These are phyloP conservation scores for Onygenales sp. DNA, from an alignment of 2,329 filamentous ascomycete species.

Conservation along the genomic window DNA sequence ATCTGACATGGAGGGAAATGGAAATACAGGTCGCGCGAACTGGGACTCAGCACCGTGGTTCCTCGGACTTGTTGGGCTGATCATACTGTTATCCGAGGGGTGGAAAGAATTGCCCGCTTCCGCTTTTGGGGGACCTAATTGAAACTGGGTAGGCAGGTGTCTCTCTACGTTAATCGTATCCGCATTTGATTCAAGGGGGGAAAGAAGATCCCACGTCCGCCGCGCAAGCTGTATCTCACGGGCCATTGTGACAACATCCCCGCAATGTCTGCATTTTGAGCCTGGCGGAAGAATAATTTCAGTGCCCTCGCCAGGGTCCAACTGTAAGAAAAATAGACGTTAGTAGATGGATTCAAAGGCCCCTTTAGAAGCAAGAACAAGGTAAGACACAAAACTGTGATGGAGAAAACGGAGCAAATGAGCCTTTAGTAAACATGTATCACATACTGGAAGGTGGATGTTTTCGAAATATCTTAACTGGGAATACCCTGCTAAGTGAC, in stretches of 20 bases:
- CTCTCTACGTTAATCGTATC: conserved; percentile 31
- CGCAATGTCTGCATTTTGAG: conserved; percentile 26
- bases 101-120: conserved; percentile 5
- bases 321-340: conserved; percentile 1
- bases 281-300: conserved; percentile 12
- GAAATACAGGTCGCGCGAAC: not conserved
- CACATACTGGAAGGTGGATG: conserved; percentile 13
- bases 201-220: conserved; percentile 29
- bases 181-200: conserved; percentile 26
- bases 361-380: no score
- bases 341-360: not conserved
- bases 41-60: not conserved
- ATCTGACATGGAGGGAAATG: not conserved
- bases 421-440: not conserved
- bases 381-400: not conserved
- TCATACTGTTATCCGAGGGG: not conserved
- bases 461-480: conserved; percentile 21
- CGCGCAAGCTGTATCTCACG: conserved; percentile 29
- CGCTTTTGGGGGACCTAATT: conserved; percentile 23
- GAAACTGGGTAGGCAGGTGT: conserved; percentile 28
- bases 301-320: conserved; percentile 7
- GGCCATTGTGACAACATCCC: conserved; percentile 24
- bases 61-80: conserved; percentile 2
- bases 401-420: not conserved
- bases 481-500: conserved; percentile 28